Conservation (phyloP, 2,329 filamentous ascomycete genomes). For the Colletotrichum filicis region DNA sequence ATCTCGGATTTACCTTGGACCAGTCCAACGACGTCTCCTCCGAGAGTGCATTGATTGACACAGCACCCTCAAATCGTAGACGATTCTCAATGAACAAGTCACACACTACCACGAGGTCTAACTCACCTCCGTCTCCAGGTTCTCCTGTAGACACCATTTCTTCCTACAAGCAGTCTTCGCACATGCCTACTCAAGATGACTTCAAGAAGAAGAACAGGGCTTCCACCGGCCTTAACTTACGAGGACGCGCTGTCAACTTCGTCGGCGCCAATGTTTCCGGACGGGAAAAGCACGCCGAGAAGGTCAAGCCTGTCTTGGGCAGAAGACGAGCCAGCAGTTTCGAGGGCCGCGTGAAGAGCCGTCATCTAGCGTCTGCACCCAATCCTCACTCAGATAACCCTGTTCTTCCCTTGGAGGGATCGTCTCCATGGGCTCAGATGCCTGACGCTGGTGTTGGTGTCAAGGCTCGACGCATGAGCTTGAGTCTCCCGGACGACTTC, state of each 20-base stretch:
- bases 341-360: slow-evolving; percentile 49
- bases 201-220: slow-evolving; percentile 63
- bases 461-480: slow-evolving; percentile 82
- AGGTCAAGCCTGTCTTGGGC: slow-evolving; percentile 35
- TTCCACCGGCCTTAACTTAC: slow-evolving; percentile 61
- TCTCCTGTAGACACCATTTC: slow-evolving; percentile 56
- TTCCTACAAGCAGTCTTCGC: slow-evolving; percentile 41
- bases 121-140: slow-evolving; percentile 62
- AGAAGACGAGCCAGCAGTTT: slow-evolving; percentile 61
- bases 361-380: slow-evolving; percentile 37
- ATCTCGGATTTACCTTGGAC: slow-evolving; percentile 36
- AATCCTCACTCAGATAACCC: slow-evolving; percentile 37
- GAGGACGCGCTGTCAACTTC: slow-evolving; percentile 61
- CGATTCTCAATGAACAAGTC: slow-evolving; percentile 58
- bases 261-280: slow-evolving; percentile 43
- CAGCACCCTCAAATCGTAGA: slow-evolving; percentile 23
- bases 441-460: slow-evolving; percentile 79
- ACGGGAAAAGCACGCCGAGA: slow-evolving; percentile 42
- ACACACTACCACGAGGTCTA: slow-evolving; percentile 57
- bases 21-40: slow-evolving; percentile 36
- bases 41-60: slow-evolving; percentile 36
- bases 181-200: slow-evolving; percentile 55
- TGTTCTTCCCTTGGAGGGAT: slow-evolving; percentile 48
- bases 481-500: slow-evolving; percentile 80
- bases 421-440: slow-evolving; percentile 67